A percentile compares a stretch with the other conserved stretches of the same genome.
phyloP scores from a whole-genome alignment of 495 filamentous ascomycete genomes.

The Thermothielavioides terrestris region DNA sequence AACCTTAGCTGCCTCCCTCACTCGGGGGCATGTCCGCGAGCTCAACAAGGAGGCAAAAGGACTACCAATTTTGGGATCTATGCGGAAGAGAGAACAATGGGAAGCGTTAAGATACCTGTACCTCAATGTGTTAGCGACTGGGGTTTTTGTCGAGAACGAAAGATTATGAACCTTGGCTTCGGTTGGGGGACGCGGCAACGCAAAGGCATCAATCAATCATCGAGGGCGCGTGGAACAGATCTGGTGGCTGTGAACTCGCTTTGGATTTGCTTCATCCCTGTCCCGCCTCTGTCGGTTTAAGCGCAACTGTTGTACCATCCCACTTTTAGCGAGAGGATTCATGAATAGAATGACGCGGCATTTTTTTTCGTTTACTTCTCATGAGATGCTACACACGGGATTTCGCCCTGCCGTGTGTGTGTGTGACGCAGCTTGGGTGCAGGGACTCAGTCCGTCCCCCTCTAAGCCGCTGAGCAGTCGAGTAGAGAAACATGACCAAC shows the following conservation, averaged over 20 bases:
- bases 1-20: no score
- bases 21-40: no score
- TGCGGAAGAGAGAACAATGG: neutral
- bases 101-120: slow-evolving; percentile 1
- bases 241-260: neutral
- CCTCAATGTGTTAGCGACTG: neutral
- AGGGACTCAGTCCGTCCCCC: no score
- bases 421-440: no score
- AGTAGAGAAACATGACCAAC: no score
- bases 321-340: neutral
- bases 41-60: no score
- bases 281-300: neutral
- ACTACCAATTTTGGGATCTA: no score
- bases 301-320: no score
- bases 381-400: neutral
- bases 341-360: slow-evolving; percentile 4
- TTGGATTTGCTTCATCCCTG: neutral
- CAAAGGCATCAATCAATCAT: no score
- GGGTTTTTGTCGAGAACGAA: neutral
- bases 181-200: neutral
- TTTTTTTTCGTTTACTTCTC: neutral
- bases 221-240: no score
- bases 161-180: neutral
- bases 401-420: no score
- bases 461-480: no score